Conservation (phyloP, 345 rosid species). For the Angophora floribunda region DNA sequence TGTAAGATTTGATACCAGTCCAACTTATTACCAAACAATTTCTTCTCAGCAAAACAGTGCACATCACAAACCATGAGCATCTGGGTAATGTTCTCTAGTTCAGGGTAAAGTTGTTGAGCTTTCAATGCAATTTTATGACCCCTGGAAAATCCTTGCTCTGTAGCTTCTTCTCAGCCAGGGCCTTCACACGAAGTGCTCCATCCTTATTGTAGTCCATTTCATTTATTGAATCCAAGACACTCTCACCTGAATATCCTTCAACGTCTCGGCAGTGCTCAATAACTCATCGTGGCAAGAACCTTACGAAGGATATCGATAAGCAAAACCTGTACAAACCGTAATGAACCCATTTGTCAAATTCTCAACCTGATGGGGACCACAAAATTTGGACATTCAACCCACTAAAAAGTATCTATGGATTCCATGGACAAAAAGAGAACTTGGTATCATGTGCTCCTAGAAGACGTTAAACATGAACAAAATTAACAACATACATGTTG, state of each 20-base stretch:
- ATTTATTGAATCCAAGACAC: not conserved
- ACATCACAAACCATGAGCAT: slow-evolving; percentile 82
- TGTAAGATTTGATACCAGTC: slow-evolving; percentile 94
- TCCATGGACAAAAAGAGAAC: not conserved
- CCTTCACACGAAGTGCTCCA: slow-evolving; percentile 82
- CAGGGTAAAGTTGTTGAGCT: slow-evolving; percentile 60
- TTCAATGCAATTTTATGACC: slow-evolving; percentile 57
- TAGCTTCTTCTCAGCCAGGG: slow-evolving; percentile 57
- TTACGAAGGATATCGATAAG: not conserved
- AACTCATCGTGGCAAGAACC: not conserved
- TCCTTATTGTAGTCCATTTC: slow-evolving; percentile 81
- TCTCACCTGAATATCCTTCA: not conserved
- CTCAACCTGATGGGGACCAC: not conserved
- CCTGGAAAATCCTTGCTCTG: slow-evolving; percentile 37
- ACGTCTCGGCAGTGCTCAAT: not conserved
- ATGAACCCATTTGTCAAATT: not conserved
- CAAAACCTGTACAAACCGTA: not conserved
- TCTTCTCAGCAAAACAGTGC: slow-evolving; percentile 60
- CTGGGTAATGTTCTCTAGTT: slow-evolving; percentile 49
- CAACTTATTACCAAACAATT: slow-evolving; percentile 43
- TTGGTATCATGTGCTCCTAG: not conserved
- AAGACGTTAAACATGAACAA: not conserved
- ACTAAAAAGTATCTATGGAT: not conserved
- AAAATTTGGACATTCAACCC: not conserved
- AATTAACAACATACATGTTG: not conserved